Evolutionary conservation across 768 basidiomycete genomes (phyloP).

Genomic region (Neoboletus subvelutipes): DNA sequence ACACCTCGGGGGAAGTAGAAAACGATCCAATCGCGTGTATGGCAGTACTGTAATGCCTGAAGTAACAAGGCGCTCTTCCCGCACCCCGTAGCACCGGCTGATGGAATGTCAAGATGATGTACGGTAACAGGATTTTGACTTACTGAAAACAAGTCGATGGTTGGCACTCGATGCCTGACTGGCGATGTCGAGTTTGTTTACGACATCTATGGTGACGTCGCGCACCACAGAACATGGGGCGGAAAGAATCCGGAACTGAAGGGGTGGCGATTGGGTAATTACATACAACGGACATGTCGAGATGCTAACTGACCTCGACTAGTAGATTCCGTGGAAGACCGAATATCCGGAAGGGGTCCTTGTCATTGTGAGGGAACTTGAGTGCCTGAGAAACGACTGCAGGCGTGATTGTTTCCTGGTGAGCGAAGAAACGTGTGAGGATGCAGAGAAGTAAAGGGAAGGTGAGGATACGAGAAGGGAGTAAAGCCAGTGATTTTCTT

Average conservation of each 20-base stretch:
- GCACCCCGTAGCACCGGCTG: conserved; percentile 71
- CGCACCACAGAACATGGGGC: conserved; percentile 73
- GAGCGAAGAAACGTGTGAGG: neutral
- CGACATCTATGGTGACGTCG: conserved; percentile 56
- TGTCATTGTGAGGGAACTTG: conserved; percentile 43
- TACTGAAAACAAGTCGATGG: conserved; percentile 65
- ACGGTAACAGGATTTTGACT: conserved; percentile 25
- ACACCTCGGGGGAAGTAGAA: conserved; percentile 81
- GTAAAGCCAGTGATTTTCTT: conserved; percentile 13
- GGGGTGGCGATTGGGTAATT: neutral
- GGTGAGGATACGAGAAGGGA: neutral
- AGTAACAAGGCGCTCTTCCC: conserved; percentile 82
- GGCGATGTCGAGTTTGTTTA: conserved; percentile 53
- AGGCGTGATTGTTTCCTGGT: conserved; percentile 33
- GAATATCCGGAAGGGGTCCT: conserved; percentile 57
- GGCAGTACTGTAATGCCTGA: conserved; percentile 71
- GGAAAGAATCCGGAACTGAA: conserved; percentile 67
- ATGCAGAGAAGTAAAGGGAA: neutral
- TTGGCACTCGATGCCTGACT: conserved; percentile 47
- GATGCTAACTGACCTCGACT: conserved; percentile 58
- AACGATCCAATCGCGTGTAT: conserved; percentile 71
- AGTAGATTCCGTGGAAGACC: conserved; percentile 71
- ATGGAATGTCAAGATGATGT: neutral
- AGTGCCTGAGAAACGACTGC: conserved; percentile 45
- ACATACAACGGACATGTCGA: neutral